phyloP scores from a whole-genome alignment of 2,329 filamentous ascomycete species.

The Pezicula radicicola region DNA sequence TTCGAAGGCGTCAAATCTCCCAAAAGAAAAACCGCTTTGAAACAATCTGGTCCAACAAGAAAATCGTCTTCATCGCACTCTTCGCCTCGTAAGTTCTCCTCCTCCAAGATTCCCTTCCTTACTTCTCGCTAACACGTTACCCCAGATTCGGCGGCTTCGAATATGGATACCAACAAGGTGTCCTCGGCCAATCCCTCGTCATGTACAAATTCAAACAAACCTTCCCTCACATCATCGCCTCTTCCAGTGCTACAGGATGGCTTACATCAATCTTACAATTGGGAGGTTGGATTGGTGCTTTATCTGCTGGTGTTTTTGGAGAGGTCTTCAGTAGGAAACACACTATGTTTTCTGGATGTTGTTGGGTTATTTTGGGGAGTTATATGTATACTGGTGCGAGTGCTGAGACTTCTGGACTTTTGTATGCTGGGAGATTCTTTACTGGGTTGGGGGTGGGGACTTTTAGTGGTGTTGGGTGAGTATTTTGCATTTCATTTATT shows the following conservation, averaged over 20 bases:
- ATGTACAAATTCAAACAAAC: slow-evolving; percentile 48
- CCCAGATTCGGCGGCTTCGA: slow-evolving; percentile 46
- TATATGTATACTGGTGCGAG: slow-evolving; percentile 43
- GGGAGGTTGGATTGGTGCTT: slow-evolving; percentile 45
- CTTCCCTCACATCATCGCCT: slow-evolving; percentile 44
- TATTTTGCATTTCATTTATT: neutral
- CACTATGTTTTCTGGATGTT: slow-evolving; percentile 47
- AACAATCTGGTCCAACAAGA: slow-evolving; percentile 26
- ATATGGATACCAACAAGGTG: slow-evolving; percentile 53
- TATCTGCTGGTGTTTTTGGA: slow-evolving; percentile 43
- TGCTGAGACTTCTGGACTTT: slow-evolving; percentile 33
- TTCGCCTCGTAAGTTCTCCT: slow-evolving; percentile 34
- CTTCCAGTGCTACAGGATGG: slow-evolving; percentile 46
- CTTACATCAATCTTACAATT: slow-evolving; percentile 49
- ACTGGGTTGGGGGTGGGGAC: slow-evolving; percentile 47
- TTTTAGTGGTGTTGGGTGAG: slow-evolving; percentile 38
- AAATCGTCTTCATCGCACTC: slow-evolving; percentile 36
- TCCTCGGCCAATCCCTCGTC: slow-evolving; percentile 50
- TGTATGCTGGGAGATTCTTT: slow-evolving; percentile 47
- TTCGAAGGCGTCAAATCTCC: neutral
- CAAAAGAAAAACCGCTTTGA: neutral
- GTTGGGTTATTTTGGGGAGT: slow-evolving; percentile 42
- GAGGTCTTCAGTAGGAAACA: slow-evolving; percentile 49
- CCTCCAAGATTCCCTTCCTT: neutral
- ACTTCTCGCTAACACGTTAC: neutral